phyloP scores from a whole-genome alignment of 495 filamentous ascomycete genomes.

The Tuber brumale region DNA sequence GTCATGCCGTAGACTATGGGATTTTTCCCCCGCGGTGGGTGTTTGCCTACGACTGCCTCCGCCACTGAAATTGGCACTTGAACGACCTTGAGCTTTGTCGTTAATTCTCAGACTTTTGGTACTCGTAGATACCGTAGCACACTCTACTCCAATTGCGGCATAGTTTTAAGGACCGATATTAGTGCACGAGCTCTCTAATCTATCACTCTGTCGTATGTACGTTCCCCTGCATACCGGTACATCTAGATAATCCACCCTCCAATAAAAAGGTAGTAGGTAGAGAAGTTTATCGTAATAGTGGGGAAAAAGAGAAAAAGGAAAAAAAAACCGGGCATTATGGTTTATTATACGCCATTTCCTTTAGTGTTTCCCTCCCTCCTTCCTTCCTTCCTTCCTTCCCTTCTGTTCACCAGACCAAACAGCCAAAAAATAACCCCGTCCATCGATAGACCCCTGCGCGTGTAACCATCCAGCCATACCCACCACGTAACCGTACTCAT shows the following conservation, averaged over 20 bases:
- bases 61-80: no score
- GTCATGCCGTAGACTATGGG: neutral
- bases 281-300: neutral
- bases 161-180: neutral
- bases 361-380: neutral
- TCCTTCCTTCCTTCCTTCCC: neutral
- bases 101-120: neutral
- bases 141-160: neutral
- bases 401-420: neutral
- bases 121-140: neutral
- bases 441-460: neutral
- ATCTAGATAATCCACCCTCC: neutral
- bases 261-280: neutral
- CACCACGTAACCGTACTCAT: neutral
- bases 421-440: neutral
- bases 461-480: neutral
- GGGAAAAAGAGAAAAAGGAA: neutral
- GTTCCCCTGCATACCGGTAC: neutral
- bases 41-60: neutral
- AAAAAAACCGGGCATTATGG: neutral
- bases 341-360: neutral
- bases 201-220: neutral
- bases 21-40: neutral
- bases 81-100: neutral
- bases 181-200: slow-evolving; percentile 1